These are phyloP conservation scores for Hansenula sp. DNA, from an alignment of 1,139 yeast species.

Conservation along the genomic window DNA sequence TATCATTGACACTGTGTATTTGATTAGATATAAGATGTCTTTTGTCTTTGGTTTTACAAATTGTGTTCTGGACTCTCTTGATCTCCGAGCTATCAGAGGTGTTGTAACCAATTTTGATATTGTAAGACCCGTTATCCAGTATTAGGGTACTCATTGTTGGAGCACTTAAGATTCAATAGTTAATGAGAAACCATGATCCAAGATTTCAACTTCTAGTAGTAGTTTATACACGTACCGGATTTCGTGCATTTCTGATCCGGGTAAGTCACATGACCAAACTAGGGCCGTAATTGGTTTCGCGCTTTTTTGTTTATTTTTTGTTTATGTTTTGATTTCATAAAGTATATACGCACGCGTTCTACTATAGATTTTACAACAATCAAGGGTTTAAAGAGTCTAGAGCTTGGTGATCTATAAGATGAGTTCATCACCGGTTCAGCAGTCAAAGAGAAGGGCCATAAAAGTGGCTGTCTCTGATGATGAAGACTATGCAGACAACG, in stretches of 20 bases:
- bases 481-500: conserved; percentile 2
- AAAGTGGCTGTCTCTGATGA: conserved; percentile 13
- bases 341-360: not conserved
- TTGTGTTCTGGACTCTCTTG: conserved; percentile 56
- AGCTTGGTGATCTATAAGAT: conserved; percentile 6
- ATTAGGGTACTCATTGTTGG: conserved; percentile 37
- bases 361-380: too few species aligned
- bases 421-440: conserved; percentile 22
- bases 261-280: not conserved
- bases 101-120: conserved; percentile 69
- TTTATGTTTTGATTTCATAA: not conserved
- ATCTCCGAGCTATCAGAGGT: conserved; percentile 35
- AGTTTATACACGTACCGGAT: not conserved
- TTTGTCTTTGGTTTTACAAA: conserved; percentile 75
- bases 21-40: conserved; percentile 72
- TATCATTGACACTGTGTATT: conserved; percentile 58
- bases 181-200: too few species aligned
- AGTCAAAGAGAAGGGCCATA: conserved; percentile 18
- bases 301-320: not conserved
- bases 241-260: not conserved
- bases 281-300: not conserved
- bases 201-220: too few species aligned
- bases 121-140: conserved; percentile 86
- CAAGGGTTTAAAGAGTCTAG: too few species aligned
- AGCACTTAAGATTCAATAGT: too few species aligned